Evolutionary conservation across 139 green algal genomes (phyloP).

Genomic region (Chlamydomonas incerta): DNA sequence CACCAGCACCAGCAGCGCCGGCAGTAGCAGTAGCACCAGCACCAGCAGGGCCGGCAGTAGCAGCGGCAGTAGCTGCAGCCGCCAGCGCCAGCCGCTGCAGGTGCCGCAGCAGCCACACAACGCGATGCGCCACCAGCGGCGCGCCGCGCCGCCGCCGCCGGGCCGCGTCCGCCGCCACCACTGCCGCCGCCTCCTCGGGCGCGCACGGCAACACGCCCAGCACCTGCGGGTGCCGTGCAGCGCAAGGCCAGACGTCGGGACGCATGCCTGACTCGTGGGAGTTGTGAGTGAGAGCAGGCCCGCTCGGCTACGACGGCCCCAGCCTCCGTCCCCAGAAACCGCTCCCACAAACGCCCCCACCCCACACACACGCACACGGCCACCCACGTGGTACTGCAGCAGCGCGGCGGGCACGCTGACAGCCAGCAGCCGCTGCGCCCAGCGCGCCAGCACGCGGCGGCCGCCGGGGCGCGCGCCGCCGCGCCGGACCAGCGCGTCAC

Average conservation of each 20-base stretch:
- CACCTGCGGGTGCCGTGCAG: not conserved
- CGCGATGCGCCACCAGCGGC: conserved; percentile 1
- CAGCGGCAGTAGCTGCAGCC: too few relatives aligned
- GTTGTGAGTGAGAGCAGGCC: too few relatives aligned
- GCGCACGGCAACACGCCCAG: not conserved
- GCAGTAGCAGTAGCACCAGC: not conserved
- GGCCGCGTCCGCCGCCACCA: too few relatives aligned
- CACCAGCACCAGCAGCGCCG: too few relatives aligned
- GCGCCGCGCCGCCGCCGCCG: not conserved
- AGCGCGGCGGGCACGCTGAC: not conserved
- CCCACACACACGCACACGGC: too few relatives aligned
- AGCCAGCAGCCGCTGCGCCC: not conserved
- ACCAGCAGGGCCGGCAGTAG: not conserved
- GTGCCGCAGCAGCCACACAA: conserved; percentile 34
- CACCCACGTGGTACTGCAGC: conserved; percentile 16
- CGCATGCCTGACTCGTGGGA: too few relatives aligned
- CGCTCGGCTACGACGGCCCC: too few relatives aligned
- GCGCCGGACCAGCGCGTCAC: not conserved
- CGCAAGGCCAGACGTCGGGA: too few relatives aligned
- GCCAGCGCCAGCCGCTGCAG: not conserved
- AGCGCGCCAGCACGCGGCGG: not conserved
- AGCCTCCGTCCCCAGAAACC: too few relatives aligned
- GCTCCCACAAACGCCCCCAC: too few relatives aligned
- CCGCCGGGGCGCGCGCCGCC: not conserved
- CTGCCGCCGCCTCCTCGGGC: too few relatives aligned